Evolutionary conservation across 495 filamentous ascomycete genomes (phyloP).

Genomic region (Aspergillus nanangensis): DNA sequence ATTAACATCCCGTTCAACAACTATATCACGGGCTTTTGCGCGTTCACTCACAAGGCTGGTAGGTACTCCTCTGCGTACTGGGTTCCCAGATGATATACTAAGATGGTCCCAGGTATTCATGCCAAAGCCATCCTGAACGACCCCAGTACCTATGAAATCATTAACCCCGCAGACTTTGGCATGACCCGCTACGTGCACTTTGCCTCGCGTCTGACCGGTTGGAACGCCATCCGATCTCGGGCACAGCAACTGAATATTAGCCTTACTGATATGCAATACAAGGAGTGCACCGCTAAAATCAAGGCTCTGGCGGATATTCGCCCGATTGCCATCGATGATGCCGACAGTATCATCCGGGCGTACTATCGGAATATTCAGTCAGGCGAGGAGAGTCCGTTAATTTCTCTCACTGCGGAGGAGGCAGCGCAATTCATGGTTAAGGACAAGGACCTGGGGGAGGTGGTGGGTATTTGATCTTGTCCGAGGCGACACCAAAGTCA

Average conservation of each 20-base stretch:
- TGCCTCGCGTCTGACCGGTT: constrained; percentile 78
- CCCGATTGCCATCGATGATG: constrained; percentile 84
- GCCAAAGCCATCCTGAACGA: constrained; percentile 92
- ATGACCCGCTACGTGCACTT: constrained; percentile 88
- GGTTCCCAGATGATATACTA: too few relatives aligned
- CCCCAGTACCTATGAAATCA: constrained; percentile 85
- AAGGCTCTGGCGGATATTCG: constrained; percentile 88
- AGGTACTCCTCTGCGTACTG: too few relatives aligned
- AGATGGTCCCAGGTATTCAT: too few relatives aligned
- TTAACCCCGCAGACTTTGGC: constrained; percentile 88
- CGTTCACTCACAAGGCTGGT: constrained; percentile 95
- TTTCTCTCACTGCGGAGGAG: constrained; percentile 53
- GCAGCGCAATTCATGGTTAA: constrained; percentile 45
- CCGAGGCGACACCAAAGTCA: too few relatives aligned
- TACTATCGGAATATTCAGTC: constrained; percentile 73
- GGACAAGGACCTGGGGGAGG: too few relatives aligned
- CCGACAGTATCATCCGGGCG: constrained; percentile 81
- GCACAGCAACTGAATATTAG: constrained; percentile 77
- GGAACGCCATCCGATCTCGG: constrained; percentile 94
- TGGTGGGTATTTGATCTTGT: too few relatives aligned
- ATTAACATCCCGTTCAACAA: constrained; percentile 55
- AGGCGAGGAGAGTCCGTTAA: constrained; percentile 57
- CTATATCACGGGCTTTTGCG: constrained; percentile 82
- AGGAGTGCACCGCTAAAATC: constrained; percentile 87
- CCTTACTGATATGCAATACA: constrained; percentile 87